Base-by-base conservation (phyloP, 257 asterid genomes). In the Thymus mandschuricus region DNA sequence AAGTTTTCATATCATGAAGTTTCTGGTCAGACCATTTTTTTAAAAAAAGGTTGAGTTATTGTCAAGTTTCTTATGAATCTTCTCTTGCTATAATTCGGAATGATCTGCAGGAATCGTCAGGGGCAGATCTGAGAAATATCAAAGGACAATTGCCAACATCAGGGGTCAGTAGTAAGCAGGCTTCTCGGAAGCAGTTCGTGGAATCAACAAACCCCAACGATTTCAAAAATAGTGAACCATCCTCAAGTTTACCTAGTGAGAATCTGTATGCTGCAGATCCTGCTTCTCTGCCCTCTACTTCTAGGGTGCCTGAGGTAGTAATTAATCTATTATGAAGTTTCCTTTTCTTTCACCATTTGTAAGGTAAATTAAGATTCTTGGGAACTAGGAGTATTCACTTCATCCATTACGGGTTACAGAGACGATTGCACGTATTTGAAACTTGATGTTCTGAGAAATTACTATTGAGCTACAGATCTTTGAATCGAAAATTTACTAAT, bases 261-360 rank as follows among this genome's bases (percentile, higher is more conserved):
- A 87, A 83, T 68, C 81, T 84, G 46, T 72, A 83, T 59, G 86
- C 80, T 58, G 84, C 84, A 51, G 95, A 86, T 75, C 84, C 95
- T 34, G 81, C 86, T 30, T 79, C 91, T 55, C 49, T 86, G 55
- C 92, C 91, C 77, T 89, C 96, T 79, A 80, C 96, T 77, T 93
- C 96, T 50, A 85, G 83, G 77, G 82, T 79, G 27, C 74, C 79
- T 10, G 98, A 91, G 96, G 98, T 93, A 75, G 76, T 64, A 60
- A 11, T 30, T 28, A 38, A 59, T 44, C 29, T 56, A 46, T 27
- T 73, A n/a, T 68, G 5, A 40, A 64, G 13, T 8, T 52, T 28
- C 52, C 10, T 10, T 60, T 35, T 60, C 1, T 76, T 58, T 44
- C 28, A 28, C 52, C 58, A 10, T 43, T 13, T 4, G 28, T 41